Base-by-base conservation (phyloP, 2,329 filamentous ascomycete species). In the Ciborinia camelliae region DNA sequence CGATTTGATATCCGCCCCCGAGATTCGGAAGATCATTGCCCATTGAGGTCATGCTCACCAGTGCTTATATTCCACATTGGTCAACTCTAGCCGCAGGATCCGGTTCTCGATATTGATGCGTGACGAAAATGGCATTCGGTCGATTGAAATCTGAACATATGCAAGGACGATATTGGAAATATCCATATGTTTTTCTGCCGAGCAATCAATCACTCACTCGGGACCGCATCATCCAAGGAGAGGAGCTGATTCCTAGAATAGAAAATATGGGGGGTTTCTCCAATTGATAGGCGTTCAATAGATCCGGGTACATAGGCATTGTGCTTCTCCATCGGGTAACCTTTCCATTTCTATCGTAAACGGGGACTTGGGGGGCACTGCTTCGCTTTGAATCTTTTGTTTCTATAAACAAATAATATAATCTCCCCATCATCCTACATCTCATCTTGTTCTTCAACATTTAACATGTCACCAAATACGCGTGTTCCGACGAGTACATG, bases 331-430 rank as follows among this genome's bases (percentile, higher is more conserved):
- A 52, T 51, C 58, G 58, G 15, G 58, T 61, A 61, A 52, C 32
- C 45, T 52, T 61, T 61, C 58, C 58, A 48, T 61, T 61, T 61
- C 37, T 12, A 45, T 30, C 15, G 15, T 23, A 61, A 39, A 37
- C n/a, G 58, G 58, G 28, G 45, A 9, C 30, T 51, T 41, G 39
- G 18, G 35, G 32, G 43, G 15, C 15, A 37, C 10, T 43, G 37
- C 28, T 4, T 30, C n/a, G 10, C 54, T 28, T 39, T 1, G 18
- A n/a, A 37, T 9, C 51, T n/a, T 53, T 53, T 53, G 51, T 35
- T 26, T 53, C 51, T 37, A 37, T 37, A 18, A 37, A 37, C 30
- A 23, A 26, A n/a, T n/a, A n/a, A 12, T 9, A 47, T 6, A 30
- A 20, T 30, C 26, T 32, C 18, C 20, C 14, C 54, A 20, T 57